Evolutionary conservation across 805 yeast genomes (phyloP), one percentile per base, ranked within the genome.

Genomic region (Wickerhamomyces canadensis): DNA sequence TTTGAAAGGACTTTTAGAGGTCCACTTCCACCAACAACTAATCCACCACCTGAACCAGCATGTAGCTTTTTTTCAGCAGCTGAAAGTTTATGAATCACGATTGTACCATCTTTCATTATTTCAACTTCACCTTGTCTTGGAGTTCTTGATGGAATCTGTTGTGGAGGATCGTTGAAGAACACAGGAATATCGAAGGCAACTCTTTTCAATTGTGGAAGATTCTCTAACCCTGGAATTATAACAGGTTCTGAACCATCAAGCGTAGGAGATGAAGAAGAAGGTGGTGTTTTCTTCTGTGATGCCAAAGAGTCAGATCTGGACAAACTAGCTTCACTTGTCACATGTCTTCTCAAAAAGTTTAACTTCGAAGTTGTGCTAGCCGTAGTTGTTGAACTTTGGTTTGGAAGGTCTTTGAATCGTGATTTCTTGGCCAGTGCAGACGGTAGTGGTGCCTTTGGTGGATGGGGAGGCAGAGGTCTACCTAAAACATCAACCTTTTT

Each of bases 51-150:
- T 40, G 60, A 66, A 58, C 50, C 60, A 61, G 48, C 58, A 37
- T 60, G 61, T 54, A 58, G 72, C 61, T 47, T 69, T 43, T 64
- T 70, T 38, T 78, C 82, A 26, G 74, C 77, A 24, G 74, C 72
- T 2, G 77, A 62, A 25, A 78, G 57, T 22, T 80, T 76, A 42
- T 74, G 73, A 15, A 78, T 64, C 7, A 70, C 65, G 13, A 77
- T 66, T 1, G 67, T 58, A 0, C 84, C 85, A 48, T 68, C 70
- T n/a, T 71, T 60, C 35, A 70, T 51, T 2, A 78, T 65, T 47
- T 77, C 84, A 12, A 82, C 94, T 57, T 87, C 91, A 28, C 97
- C 97, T 47, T 74, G 71, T 48, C 84, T 68, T 13, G 97, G 96
- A 35, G 69, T 73, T 52, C 95, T 66, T 2, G 95, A 83, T 3